These are phyloP conservation scores for Zea mays DNA, from an alignment of 176 grass and related monocot genomes.

Conservation along the genomic window DNA sequence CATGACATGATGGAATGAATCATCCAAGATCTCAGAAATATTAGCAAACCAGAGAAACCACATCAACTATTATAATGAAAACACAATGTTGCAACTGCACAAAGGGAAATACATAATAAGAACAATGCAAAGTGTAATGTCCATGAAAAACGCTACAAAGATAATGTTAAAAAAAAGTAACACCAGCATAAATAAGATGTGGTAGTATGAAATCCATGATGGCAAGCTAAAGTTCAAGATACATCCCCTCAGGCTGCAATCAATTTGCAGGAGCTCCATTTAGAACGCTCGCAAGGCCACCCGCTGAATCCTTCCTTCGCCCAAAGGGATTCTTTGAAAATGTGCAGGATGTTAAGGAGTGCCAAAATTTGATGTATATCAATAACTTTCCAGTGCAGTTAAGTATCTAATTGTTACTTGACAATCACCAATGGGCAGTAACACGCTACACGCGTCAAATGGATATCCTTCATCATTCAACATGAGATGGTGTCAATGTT, in stretches of 20 bases:
- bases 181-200: slow-evolving; percentile 45
- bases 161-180: slow-evolving; percentile 25
- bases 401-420: too few relatives aligned
- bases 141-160: slow-evolving; percentile 40
- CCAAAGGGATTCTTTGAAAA: slow-evolving; percentile 97
- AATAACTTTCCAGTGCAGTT: not conserved
- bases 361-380: slow-evolving; percentile 14
- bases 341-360: slow-evolving; percentile 63
- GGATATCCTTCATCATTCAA: too few relatives aligned
- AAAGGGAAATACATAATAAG: slow-evolving; percentile 31
- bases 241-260: slow-evolving; percentile 50
- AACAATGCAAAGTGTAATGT: slow-evolving; percentile 28
- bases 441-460: too few relatives aligned
- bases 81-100: slow-evolving; percentile 35
- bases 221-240: slow-evolving; percentile 57
- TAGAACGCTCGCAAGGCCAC: slow-evolving; percentile 37
- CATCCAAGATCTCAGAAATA: slow-evolving; percentile 27
- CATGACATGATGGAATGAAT: slow-evolving; percentile 70
- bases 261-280: slow-evolving; percentile 61
- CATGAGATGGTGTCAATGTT: too few relatives aligned
- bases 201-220: slow-evolving; percentile 69
- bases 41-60: slow-evolving; percentile 12
- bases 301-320: slow-evolving; percentile 75
- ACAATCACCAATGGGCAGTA: too few relatives aligned
- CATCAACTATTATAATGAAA: slow-evolving; percentile 51